These are phyloP conservation scores for Uronychia binucleata DNA, from an alignment of 73 alveolate genomes.

Conservation along the genomic window DNA sequence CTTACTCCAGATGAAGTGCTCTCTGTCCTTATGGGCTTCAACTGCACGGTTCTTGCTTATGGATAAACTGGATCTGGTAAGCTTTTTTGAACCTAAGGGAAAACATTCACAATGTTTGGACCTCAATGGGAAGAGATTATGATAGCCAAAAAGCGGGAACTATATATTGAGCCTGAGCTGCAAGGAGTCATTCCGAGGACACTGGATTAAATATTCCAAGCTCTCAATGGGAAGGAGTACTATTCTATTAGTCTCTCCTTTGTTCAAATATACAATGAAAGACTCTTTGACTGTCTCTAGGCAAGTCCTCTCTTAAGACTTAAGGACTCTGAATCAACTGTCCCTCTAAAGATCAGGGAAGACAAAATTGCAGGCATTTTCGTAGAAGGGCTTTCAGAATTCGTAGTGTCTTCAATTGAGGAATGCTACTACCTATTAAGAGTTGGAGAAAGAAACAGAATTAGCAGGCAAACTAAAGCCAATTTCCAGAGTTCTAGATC, in stretches of 20 bases:
- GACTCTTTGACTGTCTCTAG: conserved; percentile 41
- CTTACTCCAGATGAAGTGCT: too few species aligned
- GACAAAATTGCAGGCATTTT: conserved; percentile 57
- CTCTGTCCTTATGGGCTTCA: conserved; percentile 42
- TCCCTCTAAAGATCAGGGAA: conserved; percentile 67
- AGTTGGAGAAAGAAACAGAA: conserved; percentile 60
- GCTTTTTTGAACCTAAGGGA: background rate
- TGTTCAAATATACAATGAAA: conserved; percentile 66
- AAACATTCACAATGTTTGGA: conserved; percentile 62
- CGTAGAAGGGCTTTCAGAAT: conserved; percentile 71
- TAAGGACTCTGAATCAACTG: conserved; percentile 54
- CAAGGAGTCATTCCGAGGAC: conserved; percentile 49
- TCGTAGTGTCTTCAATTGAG: conserved; percentile 53
- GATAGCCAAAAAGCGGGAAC: background rate
- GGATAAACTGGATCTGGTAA: conserved; percentile 61
- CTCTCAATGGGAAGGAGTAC: background rate
- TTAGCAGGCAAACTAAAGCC: conserved; percentile 65
- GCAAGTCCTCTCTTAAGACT: background rate
- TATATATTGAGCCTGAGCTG: background rate
- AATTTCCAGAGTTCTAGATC: conserved; percentile 69
- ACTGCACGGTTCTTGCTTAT: conserved; percentile 57
- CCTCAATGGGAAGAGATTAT: conserved; percentile 25
- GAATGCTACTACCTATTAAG: conserved; percentile 65
- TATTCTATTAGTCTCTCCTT: conserved; percentile 57
- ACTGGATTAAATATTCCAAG: conserved; percentile 3